A percentile compares a stretch with the other conserved stretches of the same genome.
phyloP scores from a whole-genome alignment of 495 filamentous ascomycete genomes.

The Talaromyces stipitatus region DNA sequence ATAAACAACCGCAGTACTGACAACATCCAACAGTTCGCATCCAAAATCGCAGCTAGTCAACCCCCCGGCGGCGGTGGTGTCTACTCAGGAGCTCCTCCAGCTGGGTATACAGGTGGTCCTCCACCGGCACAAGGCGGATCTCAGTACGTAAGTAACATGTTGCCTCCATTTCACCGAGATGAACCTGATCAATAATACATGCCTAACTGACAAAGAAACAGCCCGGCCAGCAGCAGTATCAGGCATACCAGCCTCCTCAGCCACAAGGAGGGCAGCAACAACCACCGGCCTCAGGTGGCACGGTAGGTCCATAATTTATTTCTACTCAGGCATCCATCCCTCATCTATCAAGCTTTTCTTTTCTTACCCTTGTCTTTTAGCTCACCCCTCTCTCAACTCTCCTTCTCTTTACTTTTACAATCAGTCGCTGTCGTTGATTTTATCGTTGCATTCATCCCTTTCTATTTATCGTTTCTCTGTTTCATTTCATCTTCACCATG shows the following conservation, averaged over 20 bases:
- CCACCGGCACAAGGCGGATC: slow-evolving; percentile 17
- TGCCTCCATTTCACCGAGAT: background rate
- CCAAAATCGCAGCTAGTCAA: slow-evolving; percentile 35
- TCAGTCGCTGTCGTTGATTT: background rate
- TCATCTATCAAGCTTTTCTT: slow-evolving; percentile 4
- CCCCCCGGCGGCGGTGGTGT: slow-evolving; percentile 21
- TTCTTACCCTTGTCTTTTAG: slow-evolving; percentile 4
- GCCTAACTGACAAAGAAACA: background rate
- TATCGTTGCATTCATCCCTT: slow-evolving; percentile 1
- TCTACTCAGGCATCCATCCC: slow-evolving; percentile 1
- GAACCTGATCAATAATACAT: background rate
- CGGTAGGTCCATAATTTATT: slow-evolving; percentile 29
- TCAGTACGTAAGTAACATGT: slow-evolving; percentile 1
- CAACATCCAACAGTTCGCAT: slow-evolving; percentile 28
- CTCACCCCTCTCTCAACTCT: slow-evolving; percentile 2
- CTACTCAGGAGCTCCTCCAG: slow-evolving; percentile 31
- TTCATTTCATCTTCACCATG: slow-evolving; percentile 20
- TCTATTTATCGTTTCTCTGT: slow-evolving; percentile 4
- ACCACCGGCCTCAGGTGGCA: slow-evolving; percentile 9
- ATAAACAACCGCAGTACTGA: background rate
- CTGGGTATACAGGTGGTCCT: slow-evolving; percentile 38
- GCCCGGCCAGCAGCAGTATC: slow-evolving; percentile 23
- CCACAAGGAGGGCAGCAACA: slow-evolving; percentile 6
- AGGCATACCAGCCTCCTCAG: slow-evolving; percentile 23
- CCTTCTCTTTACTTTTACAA: slow-evolving; percentile 5